phyloP scores from a whole-genome alignment of 2,329 filamentous ascomycete species.

The Stemphylium beticola region DNA sequence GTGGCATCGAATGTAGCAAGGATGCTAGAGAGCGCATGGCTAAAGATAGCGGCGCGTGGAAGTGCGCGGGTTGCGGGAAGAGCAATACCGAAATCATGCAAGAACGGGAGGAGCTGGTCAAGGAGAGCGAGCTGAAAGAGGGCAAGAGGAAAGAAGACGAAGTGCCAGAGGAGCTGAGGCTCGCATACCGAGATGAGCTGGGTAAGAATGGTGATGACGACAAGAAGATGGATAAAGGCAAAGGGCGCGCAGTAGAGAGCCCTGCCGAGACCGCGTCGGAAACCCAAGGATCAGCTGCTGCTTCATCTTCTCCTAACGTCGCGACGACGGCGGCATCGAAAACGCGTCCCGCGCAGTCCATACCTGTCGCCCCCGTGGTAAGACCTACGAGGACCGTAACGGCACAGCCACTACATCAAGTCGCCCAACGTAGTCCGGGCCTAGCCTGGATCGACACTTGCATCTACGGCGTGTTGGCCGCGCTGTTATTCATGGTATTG shows the following conservation, averaged over 20 bases:
- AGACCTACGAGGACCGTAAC: constrained; percentile 25
- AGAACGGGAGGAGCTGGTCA: constrained; percentile 68
- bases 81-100: constrained; percentile 75
- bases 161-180: constrained; percentile 62
- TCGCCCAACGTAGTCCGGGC: constrained; percentile 49
- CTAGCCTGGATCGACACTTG: constrained; percentile 80
- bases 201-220: constrained; percentile 43
- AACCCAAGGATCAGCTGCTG: constrained; percentile 8
- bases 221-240: constrained; percentile 30
- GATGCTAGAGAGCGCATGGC: constrained; percentile 73
- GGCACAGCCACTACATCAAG: constrained; percentile 19
- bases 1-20: constrained; percentile 78
- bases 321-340: constrained; percentile 1
- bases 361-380: constrained; percentile 1
- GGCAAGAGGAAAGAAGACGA: constrained; percentile 52
- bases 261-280: not conserved
- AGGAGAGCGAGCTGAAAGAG: constrained; percentile 53
- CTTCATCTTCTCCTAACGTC: not conserved
- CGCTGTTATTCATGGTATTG: constrained; percentile 72
- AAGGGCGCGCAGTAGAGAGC: constrained; percentile 22
- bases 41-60: constrained; percentile 67
- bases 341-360: not conserved
- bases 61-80: constrained; percentile 72
- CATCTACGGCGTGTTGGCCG: constrained; percentile 74
- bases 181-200: constrained; percentile 78